Evolutionary conservation across 2,329 filamentous ascomycete species (phyloP), one percentile per base, ranked within the genome.

Genomic region (Microdochium nivale): DNA sequence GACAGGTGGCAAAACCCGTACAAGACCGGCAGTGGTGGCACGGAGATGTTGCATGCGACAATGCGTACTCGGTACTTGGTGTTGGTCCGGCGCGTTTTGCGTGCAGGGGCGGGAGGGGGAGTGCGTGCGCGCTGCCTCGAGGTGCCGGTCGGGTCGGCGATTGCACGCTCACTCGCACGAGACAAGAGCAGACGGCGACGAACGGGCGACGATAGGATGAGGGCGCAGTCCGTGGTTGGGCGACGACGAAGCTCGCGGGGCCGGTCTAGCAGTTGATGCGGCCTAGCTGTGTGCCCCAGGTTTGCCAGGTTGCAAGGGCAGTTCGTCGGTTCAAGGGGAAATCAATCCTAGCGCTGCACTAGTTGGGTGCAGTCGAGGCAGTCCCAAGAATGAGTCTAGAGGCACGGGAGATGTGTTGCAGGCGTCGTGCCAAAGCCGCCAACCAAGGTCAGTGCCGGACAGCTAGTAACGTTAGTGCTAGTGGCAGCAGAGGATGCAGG

Each of bases 371-470:
- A 44, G 35, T 16, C 5, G 35, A 16, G 4, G 40, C 40, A 44
- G 40, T 23, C 19, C 40, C 10, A 23, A 44, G 21, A 44, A 24
- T 23, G 40, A 44, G 40, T 7, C 19, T 44, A 44, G 40, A 44
- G 40, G 40, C 40, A 44, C 40, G 40, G 40, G 40, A 44, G 40
- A 44, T 44, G 40, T 44, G 40, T 44, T 44, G 40, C 40, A 44
- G 40, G n/a, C 40, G 19, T 21, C 40, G 40, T 24, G n/a, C 40
- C 40, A 44, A 19, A 10, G 21, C 14, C n/a, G 40, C 40, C 40
- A 44, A 19, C 21, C 33, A 24, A 23, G 21, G 19, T 44, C 40
- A 19, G 23, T 44, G 40, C 40, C 40, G 40, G 40, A 19, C 40
- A 23, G 40, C 40, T 44, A 44, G 40, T 44, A 11, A 5, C 11